Percentiles rank a stretch among this genome's conserved stretches.
Conservation (phyloP, 2,329 filamentous ascomycete species). For the Clarireedia homoeocarpa region DNA sequence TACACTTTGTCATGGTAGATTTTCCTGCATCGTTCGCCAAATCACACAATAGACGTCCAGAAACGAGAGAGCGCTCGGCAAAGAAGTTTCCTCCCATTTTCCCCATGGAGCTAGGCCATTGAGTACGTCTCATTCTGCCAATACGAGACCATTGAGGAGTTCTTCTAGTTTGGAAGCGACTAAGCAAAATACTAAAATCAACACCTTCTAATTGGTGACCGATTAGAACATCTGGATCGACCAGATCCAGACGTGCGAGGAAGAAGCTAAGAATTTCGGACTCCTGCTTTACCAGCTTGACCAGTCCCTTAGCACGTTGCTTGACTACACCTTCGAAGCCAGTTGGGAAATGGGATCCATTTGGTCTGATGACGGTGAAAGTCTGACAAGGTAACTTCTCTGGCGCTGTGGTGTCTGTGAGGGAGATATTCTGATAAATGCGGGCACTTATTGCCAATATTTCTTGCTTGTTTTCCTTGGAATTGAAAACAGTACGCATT, state of each 20-base stretch:
- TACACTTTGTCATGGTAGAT: slow-evolving; percentile 93
- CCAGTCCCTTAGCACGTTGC: slow-evolving; percentile 63
- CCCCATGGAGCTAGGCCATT: slow-evolving; percentile 83
- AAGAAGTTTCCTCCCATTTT: slow-evolving; percentile 87
- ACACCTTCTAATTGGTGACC: slow-evolving; percentile 97
- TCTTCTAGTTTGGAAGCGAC: slow-evolving; percentile 79
- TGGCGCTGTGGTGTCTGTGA: slow-evolving; percentile 80
- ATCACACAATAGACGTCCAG: slow-evolving; percentile 86
- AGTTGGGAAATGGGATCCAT: slow-evolving; percentile 66
- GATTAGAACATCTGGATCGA: slow-evolving; percentile 88
- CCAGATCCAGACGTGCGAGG: slow-evolving; percentile 76
- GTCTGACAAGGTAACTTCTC: slow-evolving; percentile 84
- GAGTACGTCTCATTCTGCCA: slow-evolving; percentile 70
- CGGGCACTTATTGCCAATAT: slow-evolving; percentile 86
- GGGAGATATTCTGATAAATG: slow-evolving; percentile 82
- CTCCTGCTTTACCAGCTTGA: slow-evolving; percentile 78
- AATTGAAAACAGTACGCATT: slow-evolving; percentile 80
- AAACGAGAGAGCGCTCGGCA: slow-evolving; percentile 80
- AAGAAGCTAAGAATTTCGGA: slow-evolving; percentile 81
- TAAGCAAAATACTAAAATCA: slow-evolving; percentile 86
- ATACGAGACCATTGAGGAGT: slow-evolving; percentile 92
- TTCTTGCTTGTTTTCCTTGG: slow-evolving; percentile 92
- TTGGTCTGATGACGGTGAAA: slow-evolving; percentile 85
- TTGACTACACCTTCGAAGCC: slow-evolving; percentile 75
- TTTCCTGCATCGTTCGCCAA: slow-evolving; percentile 95